Evolutionary conservation across 208 protist genomes (phyloP), one percentile per base, ranked within the genome.

Genomic region (Trypanosoma caninum): DNA sequence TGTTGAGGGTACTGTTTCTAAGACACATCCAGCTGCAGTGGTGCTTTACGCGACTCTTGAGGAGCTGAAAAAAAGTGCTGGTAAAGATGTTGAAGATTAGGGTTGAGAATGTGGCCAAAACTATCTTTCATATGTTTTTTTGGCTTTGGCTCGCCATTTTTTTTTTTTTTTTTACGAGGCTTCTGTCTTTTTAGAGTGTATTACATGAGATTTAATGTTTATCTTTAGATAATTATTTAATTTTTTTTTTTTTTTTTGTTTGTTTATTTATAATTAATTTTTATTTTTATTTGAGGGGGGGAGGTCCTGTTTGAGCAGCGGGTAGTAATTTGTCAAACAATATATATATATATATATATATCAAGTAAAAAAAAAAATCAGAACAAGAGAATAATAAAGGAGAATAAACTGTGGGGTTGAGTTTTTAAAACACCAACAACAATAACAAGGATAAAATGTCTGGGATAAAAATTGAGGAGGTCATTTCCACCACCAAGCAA

Each of bases 401-500:
- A 45, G 47, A 42, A 47, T 37, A 34, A 18, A 46, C 4, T n/a
- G 34, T n/a, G 31, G 23, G 9, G 14, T 35, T 35, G 40, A 20
- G 6, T 45, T n/a, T n/a, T n/a, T n/a, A n/a, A n/a, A n/a, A n/a
- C n/a, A n/a, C n/a, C n/a, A n/a, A n/a, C n/a, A n/a, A n/a, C n/a
- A n/a, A n/a, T n/a, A n/a, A n/a, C n/a, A n/a, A n/a, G 35, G 20
- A 14, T 18, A 11, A 45, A 22, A 97, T 97, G 89, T 91, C 89
- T 35, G 74, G 69, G 30, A 94, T 98, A 20, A 96, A 97, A 57
- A 98, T 98, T 67, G 91, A 98, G 62, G 96, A 98, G 65, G 97
- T 99, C 33, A 87, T 97, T 50, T 98, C 97, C 22, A 98, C 95
- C 51, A 97, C 94, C 16, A 95, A 97, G 62, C 85, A 88, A 64